Evolutionary conservation across 352 stramenopile genomes (phyloP).

Genomic region (Pythium sukuiense): DNA sequence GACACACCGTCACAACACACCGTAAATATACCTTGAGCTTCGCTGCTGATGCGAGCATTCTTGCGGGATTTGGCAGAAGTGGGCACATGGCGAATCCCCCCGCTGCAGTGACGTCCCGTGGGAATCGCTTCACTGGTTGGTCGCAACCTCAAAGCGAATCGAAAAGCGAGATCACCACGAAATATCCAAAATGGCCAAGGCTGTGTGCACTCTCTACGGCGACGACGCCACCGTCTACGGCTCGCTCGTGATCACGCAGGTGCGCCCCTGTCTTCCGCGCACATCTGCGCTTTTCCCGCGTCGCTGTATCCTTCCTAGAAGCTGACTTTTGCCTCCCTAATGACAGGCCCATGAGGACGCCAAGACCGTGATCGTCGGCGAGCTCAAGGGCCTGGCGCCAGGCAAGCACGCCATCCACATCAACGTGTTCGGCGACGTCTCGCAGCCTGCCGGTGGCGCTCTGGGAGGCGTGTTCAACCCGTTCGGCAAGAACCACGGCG

Average conservation of each 20-base stretch:
- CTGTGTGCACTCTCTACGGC: constrained; percentile 86
- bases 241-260: constrained; percentile 78
- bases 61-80: background rate
- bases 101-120: constrained; percentile 16
- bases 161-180: constrained; percentile 6
- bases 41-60: background rate
- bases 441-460: constrained; percentile 62
- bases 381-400: constrained; percentile 68
- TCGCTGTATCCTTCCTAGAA: background rate
- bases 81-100: constrained; percentile 1
- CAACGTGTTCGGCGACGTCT: constrained; percentile 95
- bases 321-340: background rate
- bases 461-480: constrained; percentile 97
- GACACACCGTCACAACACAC: background rate
- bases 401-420: constrained; percentile 96
- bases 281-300: background rate
- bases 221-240: constrained; percentile 80
- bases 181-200: constrained; percentile 64
- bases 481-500: constrained; percentile 97
- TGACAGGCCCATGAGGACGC: constrained; percentile 78
- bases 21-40: background rate
- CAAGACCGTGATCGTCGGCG: constrained; percentile 84
- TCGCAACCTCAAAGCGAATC: constrained; percentile 19
- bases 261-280: constrained; percentile 6
- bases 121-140: constrained; percentile 6